phyloP scores from a whole-genome alignment of 2,329 filamentous ascomycete genomes.

The Hypoxylon sp. region DNA sequence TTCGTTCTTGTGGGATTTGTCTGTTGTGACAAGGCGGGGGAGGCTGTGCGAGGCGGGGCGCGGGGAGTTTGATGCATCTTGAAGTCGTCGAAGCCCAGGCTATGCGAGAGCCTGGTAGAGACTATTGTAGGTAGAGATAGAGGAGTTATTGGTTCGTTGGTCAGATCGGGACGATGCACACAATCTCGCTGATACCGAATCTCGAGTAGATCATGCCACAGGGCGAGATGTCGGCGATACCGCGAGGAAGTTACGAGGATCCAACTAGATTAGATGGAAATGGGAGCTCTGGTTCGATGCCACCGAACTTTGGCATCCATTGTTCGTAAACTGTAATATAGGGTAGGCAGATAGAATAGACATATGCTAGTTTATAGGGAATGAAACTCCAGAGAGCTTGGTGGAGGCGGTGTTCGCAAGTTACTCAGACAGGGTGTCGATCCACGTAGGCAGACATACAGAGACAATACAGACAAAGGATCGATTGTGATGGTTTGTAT shows the following conservation, averaged over 20 bases:
- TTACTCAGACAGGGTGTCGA: conserved; percentile 27
- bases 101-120: conserved; percentile 24
- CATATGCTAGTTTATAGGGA: conserved; percentile 23
- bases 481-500: conserved; percentile 29
- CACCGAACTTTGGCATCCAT: conserved; percentile 58
- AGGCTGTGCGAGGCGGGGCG: conserved; percentile 78
- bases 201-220: conserved; percentile 26
- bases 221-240: conserved; percentile 21
- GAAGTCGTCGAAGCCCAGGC: conserved; percentile 39
- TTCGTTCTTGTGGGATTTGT: conserved; percentile 81
- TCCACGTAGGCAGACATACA: conserved; percentile 47
- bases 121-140: conserved; percentile 7
- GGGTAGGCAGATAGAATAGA: conserved; percentile 42
- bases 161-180: conserved; percentile 29
- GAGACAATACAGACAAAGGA: conserved; percentile 24
- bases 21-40: conserved; percentile 79
- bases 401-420: conserved; percentile 22
- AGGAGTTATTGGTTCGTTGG: conserved; percentile 14
- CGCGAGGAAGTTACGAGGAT: conserved; percentile 34
- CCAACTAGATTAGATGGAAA: conserved; percentile 47
- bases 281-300: conserved; percentile 52
- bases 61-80: conserved; percentile 93
- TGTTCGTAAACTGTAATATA: conserved; percentile 49
- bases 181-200: conserved; percentile 27
- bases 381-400: conserved; percentile 19